These are phyloP conservation scores for Saturnispora serradocipensis DNA, from an alignment of 805 yeast species.

Conservation along the genomic window DNA sequence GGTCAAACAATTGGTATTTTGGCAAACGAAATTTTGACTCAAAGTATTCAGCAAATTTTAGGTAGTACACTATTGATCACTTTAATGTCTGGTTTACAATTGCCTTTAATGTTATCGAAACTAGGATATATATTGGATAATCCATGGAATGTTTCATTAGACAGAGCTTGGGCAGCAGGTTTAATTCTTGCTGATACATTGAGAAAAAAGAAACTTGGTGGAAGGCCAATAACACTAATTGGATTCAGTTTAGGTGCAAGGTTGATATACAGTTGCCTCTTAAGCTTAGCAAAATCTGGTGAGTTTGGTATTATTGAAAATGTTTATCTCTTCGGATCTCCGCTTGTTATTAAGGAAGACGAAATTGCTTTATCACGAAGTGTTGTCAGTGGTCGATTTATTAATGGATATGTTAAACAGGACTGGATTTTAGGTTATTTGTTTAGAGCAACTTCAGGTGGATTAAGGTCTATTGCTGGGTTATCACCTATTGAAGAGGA, in stretches of 20 bases:
- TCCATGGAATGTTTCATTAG: conserved; percentile 96
- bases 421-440: conserved; percentile 96
- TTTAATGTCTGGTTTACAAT: conserved; percentile 84
- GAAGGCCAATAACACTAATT: conserved; percentile 81
- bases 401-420: conserved; percentile 83
- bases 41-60: conserved; percentile 88
- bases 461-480: conserved; percentile 85
- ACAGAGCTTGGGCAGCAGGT: conserved; percentile 97
- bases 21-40: conserved; percentile 88
- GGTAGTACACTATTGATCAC: conserved; percentile 88
- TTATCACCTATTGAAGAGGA: conserved; percentile 60
- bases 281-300: conserved; percentile 76
- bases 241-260: conserved; percentile 94
- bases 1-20: conserved; percentile 93
- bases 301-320: conserved; percentile 86
- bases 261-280: conserved; percentile 79
- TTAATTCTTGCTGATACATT: conserved; percentile 83
- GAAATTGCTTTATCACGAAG: conserved; percentile 72
- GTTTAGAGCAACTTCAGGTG: conserved; percentile 94
- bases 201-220: conserved; percentile 79
- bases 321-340: conserved; percentile 81
- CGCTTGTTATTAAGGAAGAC: conserved; percentile 69
- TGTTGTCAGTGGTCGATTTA: conserved; percentile 80
- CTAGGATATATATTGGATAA: conserved; percentile 84
- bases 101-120: conserved; percentile 87